Conservation (phyloP, 2,329 filamentous ascomycete genomes). For the Raffaelea deltoideospora region DNA sequence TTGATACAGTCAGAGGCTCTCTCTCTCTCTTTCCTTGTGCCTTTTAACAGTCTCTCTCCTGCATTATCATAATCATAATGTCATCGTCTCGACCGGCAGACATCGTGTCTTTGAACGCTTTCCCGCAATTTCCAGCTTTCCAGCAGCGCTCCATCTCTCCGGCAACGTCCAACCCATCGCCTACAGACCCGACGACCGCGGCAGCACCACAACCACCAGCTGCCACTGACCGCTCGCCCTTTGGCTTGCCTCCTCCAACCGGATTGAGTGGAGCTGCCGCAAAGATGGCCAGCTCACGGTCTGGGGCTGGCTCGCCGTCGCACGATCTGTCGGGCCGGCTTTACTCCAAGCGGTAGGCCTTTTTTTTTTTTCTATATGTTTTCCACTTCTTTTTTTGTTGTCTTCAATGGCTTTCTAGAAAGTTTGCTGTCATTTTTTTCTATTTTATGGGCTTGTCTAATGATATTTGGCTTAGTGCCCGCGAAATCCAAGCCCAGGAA, state of each 20-base stretch:
- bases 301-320: slow-evolving; percentile 90
- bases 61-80: slow-evolving; percentile 88
- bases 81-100: slow-evolving; percentile 75
- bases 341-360: slow-evolving; percentile 77
- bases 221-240: slow-evolving; percentile 52
- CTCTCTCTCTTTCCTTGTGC: no score
- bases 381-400: background rate
- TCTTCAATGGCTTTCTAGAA: no score
- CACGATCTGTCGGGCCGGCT: slow-evolving; percentile 75
- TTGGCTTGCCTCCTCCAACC: slow-evolving; percentile 52
- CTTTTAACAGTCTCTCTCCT: no score
- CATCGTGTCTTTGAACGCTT: slow-evolving; percentile 73
- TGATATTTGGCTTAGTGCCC: slow-evolving; percentile 47
- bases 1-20: no score
- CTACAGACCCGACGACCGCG: slow-evolving; percentile 53
- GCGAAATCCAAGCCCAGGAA: slow-evolving; percentile 96
- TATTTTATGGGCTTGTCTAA: background rate
- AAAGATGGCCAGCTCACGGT: slow-evolving; percentile 51
- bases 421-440: background rate
- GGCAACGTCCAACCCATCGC: slow-evolving; percentile 57
- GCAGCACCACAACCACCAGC: no score
- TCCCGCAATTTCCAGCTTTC: slow-evolving; percentile 38
- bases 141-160: slow-evolving; percentile 66
- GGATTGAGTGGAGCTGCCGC: slow-evolving; percentile 40
- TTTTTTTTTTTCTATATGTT: background rate